These are phyloP conservation scores for Centella asiatica DNA, from an alignment of 129 eudicot genomes.

Conservation along the genomic window DNA sequence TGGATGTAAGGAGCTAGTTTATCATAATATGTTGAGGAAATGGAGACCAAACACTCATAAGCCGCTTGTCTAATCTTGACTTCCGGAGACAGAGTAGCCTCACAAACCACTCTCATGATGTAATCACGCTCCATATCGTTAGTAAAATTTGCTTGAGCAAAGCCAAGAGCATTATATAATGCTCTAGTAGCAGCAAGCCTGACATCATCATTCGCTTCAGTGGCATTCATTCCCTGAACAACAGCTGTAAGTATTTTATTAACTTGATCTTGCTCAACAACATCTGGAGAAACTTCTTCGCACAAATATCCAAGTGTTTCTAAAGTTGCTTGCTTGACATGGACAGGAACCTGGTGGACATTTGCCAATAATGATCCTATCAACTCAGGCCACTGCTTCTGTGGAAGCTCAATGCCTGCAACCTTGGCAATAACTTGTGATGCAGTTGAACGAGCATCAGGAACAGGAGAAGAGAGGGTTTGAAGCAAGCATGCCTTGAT, in stretches of 20 bases:
- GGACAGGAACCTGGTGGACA: constrained; percentile 80
- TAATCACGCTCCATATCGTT: constrained; percentile 95
- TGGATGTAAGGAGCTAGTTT: constrained; percentile 80
- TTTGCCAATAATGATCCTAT: constrained; percentile 69
- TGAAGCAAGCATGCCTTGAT: constrained; percentile 71
- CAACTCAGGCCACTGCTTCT: constrained; percentile 97
- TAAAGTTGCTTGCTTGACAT: constrained; percentile 90
- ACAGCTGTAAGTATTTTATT: constrained; percentile 92
- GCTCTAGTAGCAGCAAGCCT: constrained; percentile 91
- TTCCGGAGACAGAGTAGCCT: constrained; percentile 75
- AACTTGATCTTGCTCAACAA: constrained; percentile 89
- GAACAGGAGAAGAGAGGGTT: constrained; percentile 59
- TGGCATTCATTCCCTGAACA: constrained; percentile 91
- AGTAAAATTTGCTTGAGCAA: constrained; percentile 89
- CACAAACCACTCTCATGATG: constrained; percentile 96
- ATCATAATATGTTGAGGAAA: constrained; percentile 81
- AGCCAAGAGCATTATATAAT: constrained; percentile 78
- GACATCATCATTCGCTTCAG: constrained; percentile 65
- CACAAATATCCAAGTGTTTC: constrained; percentile 94
- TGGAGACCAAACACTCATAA: constrained; percentile 84
- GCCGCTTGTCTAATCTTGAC: constrained; percentile 93
- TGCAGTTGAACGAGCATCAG: constrained; percentile 88
- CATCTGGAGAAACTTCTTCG: constrained; percentile 96
- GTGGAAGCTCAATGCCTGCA: constrained; percentile 92
- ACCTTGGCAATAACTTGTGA: constrained; percentile 93